These are phyloP conservation scores for Crinitomyces ghanaensis DNA, from an alignment of 805 yeast species.

Conservation along the genomic window DNA sequence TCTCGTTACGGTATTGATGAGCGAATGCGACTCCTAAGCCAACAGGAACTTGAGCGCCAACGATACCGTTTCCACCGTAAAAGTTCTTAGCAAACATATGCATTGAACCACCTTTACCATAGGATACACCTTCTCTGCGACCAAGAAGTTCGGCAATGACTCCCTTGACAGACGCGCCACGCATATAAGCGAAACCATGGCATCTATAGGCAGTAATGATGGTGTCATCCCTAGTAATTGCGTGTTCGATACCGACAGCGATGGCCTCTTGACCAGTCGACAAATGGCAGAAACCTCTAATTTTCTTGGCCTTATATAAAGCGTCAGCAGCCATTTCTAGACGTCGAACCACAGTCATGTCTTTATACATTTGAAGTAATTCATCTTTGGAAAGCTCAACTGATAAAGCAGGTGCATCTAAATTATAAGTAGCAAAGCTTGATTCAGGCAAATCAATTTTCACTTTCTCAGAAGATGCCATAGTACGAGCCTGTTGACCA, in stretches of 20 bases:
- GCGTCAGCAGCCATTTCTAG: slow-evolving; percentile 99
- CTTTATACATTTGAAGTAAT: slow-evolving; percentile 87
- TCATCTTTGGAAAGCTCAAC: slow-evolving; percentile 73
- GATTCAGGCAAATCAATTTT: slow-evolving; percentile 49
- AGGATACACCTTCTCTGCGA: slow-evolving; percentile 85
- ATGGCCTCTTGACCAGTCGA: slow-evolving; percentile 98
- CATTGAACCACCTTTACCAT: slow-evolving; percentile 99
- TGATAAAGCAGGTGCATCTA: slow-evolving; percentile 60
- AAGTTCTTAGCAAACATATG: slow-evolving; percentile 94
- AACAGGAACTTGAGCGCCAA: slow-evolving; percentile 97
- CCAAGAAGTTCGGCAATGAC: slow-evolving; percentile 97
- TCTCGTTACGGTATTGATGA: slow-evolving; percentile 72
- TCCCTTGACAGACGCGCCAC: slow-evolving; percentile 85
- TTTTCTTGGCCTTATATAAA: slow-evolving; percentile 93
- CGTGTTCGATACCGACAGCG: slow-evolving; percentile 96
- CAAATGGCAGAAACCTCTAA: slow-evolving; percentile 98
- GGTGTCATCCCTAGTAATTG: slow-evolving; percentile 74
- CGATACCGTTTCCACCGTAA: slow-evolving; percentile 99
- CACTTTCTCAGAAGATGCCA: slow-evolving; percentile 13
- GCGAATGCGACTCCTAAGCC: slow-evolving; percentile 99
- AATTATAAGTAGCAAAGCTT: slow-evolving; percentile 76
- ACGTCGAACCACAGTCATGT: slow-evolving; percentile 80
- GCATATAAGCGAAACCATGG: slow-evolving; percentile 95
- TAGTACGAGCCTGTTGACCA: too few species aligned
- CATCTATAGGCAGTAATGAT: slow-evolving; percentile 97